Base-by-base conservation (phyloP, 495 filamentous ascomycete genomes). In the Parathielavia hyrcaniae region DNA sequence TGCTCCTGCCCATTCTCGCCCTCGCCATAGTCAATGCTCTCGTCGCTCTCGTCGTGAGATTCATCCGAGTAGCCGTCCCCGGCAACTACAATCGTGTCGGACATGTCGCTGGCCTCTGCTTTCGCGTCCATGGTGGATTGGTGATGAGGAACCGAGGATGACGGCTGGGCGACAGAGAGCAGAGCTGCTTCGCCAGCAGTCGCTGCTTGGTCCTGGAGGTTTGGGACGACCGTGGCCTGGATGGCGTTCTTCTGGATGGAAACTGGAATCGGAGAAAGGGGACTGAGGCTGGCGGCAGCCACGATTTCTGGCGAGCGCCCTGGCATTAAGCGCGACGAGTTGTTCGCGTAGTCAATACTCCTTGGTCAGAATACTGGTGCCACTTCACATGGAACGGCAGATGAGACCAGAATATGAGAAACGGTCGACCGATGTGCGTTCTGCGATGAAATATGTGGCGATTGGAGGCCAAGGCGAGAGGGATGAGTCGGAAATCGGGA, bases 231-330 rank as follows among this genome's bases (percentile, higher is more conserved):
- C 35, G 69, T 55, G 19, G 66, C 41, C 30, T 58, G 38, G 32
- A 38, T 52, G 44, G 35, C 53, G 40, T 54, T 61, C 48, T 73
- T 61, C 48, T 73, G 66, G 49, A 71, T 44, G 43, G 70, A 57
- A 36, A 68, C 55, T 17, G 64, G 64, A 9, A 39, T 45, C 2
- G 66, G 66, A 38, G 68, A 65, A 62, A 57, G 64, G 55, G 63
- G 74, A 59, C 49, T 73, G 10, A 76, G 58, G 62, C 67, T 63
- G 67, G 73, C 71, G 44, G 71, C 57, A 50, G 74, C 73, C 63
- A 72, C 57, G 44, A 70, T 50, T 59, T 68, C 59, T 14, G 67
- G 70, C 5, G 66, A 61, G 36, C 62, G 68, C 43, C 67, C 69
- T 54, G 64, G 64, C 75, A 76, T 76, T 58, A 61, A 67, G 32